Evolutionary conservation across 805 yeast species (phyloP).

Genomic region (Candida jianshihensis): DNA sequence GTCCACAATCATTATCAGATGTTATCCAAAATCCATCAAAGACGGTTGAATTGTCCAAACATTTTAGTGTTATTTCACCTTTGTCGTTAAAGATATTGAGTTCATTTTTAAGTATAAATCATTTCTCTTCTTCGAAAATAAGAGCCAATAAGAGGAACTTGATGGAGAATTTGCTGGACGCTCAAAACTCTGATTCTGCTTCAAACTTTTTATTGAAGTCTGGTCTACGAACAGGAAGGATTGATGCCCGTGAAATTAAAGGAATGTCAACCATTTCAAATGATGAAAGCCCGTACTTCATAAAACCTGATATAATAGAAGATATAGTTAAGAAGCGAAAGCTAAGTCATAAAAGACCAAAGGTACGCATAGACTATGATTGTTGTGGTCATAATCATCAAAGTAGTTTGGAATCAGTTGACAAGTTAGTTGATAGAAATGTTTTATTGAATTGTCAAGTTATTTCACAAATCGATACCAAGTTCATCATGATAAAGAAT

Average conservation of each 20-base stretch:
- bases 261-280: slow-evolving; percentile 3
- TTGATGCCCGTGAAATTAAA: slow-evolving; percentile 8
- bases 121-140: slow-evolving; percentile 7
- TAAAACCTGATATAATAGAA: not conserved
- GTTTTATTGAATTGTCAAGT: slow-evolving; percentile 25
- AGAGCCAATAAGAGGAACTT: no score
- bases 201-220: slow-evolving; percentile 1
- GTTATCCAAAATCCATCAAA: slow-evolving; percentile 35
- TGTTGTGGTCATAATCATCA: no score
- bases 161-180: not conserved
- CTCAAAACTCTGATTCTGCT: not conserved
- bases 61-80: slow-evolving; percentile 22
- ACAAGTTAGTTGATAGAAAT: slow-evolving; percentile 11
- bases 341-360: not conserved
- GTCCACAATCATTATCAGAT: slow-evolving; percentile 27
- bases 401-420: not conserved
- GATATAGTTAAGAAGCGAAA: not conserved
- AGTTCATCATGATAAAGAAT: slow-evolving; percentile 46
- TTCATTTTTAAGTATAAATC: slow-evolving; percentile 22
- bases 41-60: slow-evolving; percentile 20
- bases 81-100: slow-evolving; percentile 26
- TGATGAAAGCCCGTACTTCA: not conserved
- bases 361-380: not conserved
- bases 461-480: slow-evolving; percentile 54
- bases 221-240: slow-evolving; percentile 7